Evolutionary conservation across 345 rosid species (phyloP).

Genomic region (Lenwebbia sp.): DNA sequence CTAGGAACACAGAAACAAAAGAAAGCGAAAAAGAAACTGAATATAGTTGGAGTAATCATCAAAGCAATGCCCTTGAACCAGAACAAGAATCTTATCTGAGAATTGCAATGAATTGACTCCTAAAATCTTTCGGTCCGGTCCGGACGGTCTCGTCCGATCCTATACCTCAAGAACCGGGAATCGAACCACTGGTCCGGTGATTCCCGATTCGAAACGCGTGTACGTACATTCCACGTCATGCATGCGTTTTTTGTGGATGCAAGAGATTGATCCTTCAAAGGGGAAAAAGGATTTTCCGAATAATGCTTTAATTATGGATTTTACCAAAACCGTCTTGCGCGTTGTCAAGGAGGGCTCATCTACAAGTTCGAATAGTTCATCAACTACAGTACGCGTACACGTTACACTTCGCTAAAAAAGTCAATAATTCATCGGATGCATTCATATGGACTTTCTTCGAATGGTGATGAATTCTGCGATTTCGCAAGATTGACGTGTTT

Average conservation of each 20-base stretch:
- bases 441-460: background rate
- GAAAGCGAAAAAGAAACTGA: background rate
- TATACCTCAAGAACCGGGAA: too few relatives aligned
- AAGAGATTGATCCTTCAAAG: background rate
- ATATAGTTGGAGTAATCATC: too few relatives aligned
- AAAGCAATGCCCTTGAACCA: background rate
- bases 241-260: background rate
- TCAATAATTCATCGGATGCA: background rate
- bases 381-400: background rate
- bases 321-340: background rate
- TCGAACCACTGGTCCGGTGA: too few relatives aligned
- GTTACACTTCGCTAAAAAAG: background rate
- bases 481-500: background rate
- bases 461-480: background rate
- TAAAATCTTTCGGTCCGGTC: too few relatives aligned
- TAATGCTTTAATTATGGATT: background rate
- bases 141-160: too few relatives aligned
- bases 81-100: background rate
- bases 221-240: background rate
- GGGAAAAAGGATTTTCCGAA: background rate
- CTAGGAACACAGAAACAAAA: background rate
- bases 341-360: too few relatives aligned
- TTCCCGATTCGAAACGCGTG: too few relatives aligned
- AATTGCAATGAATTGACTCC: background rate
- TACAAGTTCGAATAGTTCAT: too few relatives aligned